phyloP scores from a whole-genome alignment of 805 yeast species.

The Blastobotrys mokoenaii region DNA sequence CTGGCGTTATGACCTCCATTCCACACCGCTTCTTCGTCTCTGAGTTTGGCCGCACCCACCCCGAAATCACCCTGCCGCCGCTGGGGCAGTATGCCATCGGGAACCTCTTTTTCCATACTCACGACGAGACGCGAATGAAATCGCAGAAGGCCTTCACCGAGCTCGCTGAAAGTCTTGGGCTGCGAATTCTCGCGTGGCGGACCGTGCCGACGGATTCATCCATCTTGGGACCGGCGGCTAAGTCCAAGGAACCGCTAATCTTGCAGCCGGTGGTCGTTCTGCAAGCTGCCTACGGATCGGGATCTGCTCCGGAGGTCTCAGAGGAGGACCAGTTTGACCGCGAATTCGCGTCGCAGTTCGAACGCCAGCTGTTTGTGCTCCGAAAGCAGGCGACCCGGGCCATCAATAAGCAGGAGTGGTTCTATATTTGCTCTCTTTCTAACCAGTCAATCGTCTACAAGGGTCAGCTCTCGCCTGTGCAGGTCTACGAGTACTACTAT shows the following conservation, averaged over 20 bases:
- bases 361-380: constrained; percentile 73
- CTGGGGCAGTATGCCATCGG: constrained; percentile 92
- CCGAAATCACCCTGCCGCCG: constrained; percentile 56
- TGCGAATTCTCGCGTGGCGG: constrained; percentile 90
- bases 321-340: constrained; percentile 45
- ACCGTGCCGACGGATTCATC: constrained; percentile 91
- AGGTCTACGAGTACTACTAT: constrained; percentile 89
- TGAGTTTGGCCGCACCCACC: constrained; percentile 67
- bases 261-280: constrained; percentile 90
- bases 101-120: constrained; percentile 87
- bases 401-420: constrained; percentile 94
- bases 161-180: constrained; percentile 67
- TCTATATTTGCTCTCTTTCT: constrained; percentile 88
- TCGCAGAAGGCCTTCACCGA: constrained; percentile 73
- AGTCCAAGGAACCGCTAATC: constrained; percentile 84
- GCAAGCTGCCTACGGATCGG: constrained; percentile 38
- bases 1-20: constrained; percentile 88
- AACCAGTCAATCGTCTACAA: constrained; percentile 89
- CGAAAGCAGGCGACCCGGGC: constrained; percentile 86
- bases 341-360: constrained; percentile 57
- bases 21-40: constrained; percentile 82
- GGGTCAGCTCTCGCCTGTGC: constrained; percentile 95
- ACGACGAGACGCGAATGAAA: constrained; percentile 54
- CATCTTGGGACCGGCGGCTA: constrained; percentile 88
- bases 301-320: constrained; percentile 25